Percentiles rank a stretch among this genome's conserved stretches.
Conservation (phyloP, 306 rosid genomes). For the Arachis hypogaea region DNA sequence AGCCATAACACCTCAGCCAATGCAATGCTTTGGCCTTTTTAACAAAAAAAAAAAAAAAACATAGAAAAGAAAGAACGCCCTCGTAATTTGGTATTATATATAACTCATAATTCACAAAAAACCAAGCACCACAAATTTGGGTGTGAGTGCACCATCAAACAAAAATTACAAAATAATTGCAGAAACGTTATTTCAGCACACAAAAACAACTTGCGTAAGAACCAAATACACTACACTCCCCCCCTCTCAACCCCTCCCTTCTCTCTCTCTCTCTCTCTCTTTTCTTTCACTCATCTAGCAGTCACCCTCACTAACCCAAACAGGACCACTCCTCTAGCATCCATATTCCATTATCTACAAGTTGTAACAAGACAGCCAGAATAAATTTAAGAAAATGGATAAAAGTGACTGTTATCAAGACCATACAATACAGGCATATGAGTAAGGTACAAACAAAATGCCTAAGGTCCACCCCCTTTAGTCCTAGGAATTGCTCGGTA, state of each 20-base stretch:
- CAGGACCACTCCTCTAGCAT: conserved; percentile 24
- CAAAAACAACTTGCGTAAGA: conserved; percentile 7
- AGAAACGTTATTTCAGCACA: not conserved
- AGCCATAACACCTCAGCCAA: not conserved
- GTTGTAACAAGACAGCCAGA: not conserved
- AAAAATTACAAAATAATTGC: not conserved
- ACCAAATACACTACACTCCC: not conserved
- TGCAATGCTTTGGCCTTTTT: not conserved
- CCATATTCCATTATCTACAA: not conserved
- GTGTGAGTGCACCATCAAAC: conserved; percentile 5
- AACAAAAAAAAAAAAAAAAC: too few species aligned
- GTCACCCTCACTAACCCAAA: not conserved
- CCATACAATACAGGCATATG: not conserved
- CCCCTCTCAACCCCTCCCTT: too few species aligned
- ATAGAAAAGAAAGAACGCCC: too few species aligned
- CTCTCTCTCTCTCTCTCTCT: too few species aligned
- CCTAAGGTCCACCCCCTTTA: not conserved
- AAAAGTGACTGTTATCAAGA: not conserved
- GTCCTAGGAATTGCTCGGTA: too few species aligned
- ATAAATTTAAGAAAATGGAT: not conserved
- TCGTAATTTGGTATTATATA: too few species aligned
- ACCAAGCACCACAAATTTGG: conserved; percentile 3
- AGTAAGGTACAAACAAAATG: not conserved
- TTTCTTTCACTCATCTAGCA: not conserved
- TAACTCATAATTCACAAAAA: not conserved